Base-by-base conservation (phyloP, 1,139 yeast genomes). In the Diutina catenulata region DNA sequence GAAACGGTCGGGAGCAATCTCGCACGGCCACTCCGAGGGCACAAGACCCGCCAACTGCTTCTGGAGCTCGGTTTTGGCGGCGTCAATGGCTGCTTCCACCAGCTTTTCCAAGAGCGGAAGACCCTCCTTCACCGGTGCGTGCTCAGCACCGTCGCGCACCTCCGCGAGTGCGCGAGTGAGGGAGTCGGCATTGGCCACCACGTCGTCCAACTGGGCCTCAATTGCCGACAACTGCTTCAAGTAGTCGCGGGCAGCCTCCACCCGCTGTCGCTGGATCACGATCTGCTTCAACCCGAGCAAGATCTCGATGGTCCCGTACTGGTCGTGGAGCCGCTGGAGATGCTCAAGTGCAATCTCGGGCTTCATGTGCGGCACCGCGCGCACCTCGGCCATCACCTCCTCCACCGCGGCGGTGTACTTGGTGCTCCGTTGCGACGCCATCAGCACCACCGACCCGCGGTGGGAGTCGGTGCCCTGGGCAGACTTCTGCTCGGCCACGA, bases 371-470 rank as follows among this genome's bases (percentile, higher is more conserved):
- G n/a, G 18, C 5, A 14, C 5, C 7, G 11, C 14, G n/a, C n/a
- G 9, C 25, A 31, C 35, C n/a, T 6, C 16, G 10, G n/a, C 19
- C 8, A 31, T 21, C 35, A 31, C 35, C 16, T 31, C 35, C 4
- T 31, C 35, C n/a, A 31, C 35, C 26, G 35, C 35, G 19, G n/a
- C 8, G n/a, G 20, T 16, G 35, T 31, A 21, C 24, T 18, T 16
- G 9, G 13, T 11, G 6, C 25, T 11, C 8, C n/a, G 13, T n/a
- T 18, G 18, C 16, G 35, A 21, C 13, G 24, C 14, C 7, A 18
- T 21, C 24, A 21, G 25, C 24, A 26, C 20, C 35, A 31, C 35
- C 35, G 21, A 26, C 21, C 35, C 35, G 20, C 35, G 15, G n/a
- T n/a, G n/a, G n/a, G n/a, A n/a, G n/a, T n/a, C n/a, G 2, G 35